Evolutionary conservation across 768 basidiomycete species (phyloP), one percentile per base, ranked within the genome.

Genomic region (Amylocystis lapponica): DNA sequence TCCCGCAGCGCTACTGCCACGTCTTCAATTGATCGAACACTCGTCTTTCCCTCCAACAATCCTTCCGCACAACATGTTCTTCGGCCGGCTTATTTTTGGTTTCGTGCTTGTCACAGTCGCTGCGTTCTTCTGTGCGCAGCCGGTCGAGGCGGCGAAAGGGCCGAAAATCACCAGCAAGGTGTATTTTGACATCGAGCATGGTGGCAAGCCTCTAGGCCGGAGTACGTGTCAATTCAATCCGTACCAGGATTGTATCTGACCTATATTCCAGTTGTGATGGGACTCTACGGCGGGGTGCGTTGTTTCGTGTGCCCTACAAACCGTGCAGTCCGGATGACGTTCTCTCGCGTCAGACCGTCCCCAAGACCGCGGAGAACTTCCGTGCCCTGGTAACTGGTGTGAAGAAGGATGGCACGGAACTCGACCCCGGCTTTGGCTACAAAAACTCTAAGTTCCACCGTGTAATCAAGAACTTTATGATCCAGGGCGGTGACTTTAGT

Each of bases 401-500:
- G 55, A 79, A 76, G 54, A 89, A 85, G 68, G 79, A 86, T 45
- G 88, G 87, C 47, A 73, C 74, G 2, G 61, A 67, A 25, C 58
- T 73, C 41, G 78, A 79, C 14, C 77, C 86, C 36, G 91, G 83
- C 14, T 95, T 75, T 59, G 93, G 94, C 9, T 99, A 92, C 77
- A 86, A 95, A 66, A 93, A 90, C 33, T 93, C 91, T 47, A 83
- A 83, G 54, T 99, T 99, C 81, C 95, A 99, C 69, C 86, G 94
- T 60, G 79, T 97, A 48, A 95, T 96, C 63, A 88, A 90, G 66
- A 71, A 86, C 56, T 95, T 95, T 67, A 95, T 95, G 92, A 92
- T 95, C 55, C 94, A 97, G 69, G 94, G 94, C 57, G 95, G 95
- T 68, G 95, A 97, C 70, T 99, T 97, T 68, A 96, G 89, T 86